A percentile compares a stretch with the other conserved stretches of the same genome.
phyloP scores from a whole-genome alignment of 1,284 basidiomycete species.

The Anthracocystis setariae region DNA sequence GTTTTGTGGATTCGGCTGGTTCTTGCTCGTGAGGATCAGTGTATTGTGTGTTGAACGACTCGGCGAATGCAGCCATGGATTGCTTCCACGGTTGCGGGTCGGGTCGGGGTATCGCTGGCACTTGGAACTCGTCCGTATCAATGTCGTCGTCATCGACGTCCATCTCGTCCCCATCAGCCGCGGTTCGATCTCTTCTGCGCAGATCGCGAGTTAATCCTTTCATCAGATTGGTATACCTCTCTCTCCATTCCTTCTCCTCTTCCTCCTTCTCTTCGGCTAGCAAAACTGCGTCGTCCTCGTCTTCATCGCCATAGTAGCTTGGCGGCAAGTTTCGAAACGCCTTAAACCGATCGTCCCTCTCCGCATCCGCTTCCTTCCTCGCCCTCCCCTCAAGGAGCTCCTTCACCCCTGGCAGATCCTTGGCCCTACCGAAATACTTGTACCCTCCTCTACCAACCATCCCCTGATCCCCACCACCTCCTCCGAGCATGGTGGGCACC shows the following conservation, averaged over 20 bases:
- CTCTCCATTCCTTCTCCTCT: conserved; percentile 73
- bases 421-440: conserved; percentile 99
- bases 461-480: conserved; percentile 87
- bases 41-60: conserved; percentile 4
- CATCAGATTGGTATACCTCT: conserved; percentile 67
- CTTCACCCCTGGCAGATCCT: conserved; percentile 92
- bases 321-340: conserved; percentile 89
- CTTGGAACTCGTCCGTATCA: conserved; percentile 2
- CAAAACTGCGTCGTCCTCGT: conserved; percentile 80
- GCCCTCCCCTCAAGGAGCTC: conserved; percentile 84
- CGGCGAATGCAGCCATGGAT: conserved; percentile 14
- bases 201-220: conserved; percentile 11
- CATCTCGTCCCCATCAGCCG: conserved; percentile 7
- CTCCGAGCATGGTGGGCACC: conserved; percentile 86
- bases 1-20: conserved; percentile 1
- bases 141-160: conserved; percentile 14
- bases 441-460: conserved; percentile 77
- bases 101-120: conserved; percentile 52
- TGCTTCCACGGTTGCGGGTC: conserved; percentile 46
- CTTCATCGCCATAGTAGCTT: conserved; percentile 89
- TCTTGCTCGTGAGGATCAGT: conserved; percentile 5
- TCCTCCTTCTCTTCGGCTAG: conserved; percentile 68
- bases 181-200: conserved; percentile 1
- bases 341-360: conserved; percentile 78
- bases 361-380: conserved; percentile 81